Evolutionary conservation across 1,139 yeast genomes (phyloP).

Genomic region (Debaryomycetaceae sp.): DNA sequence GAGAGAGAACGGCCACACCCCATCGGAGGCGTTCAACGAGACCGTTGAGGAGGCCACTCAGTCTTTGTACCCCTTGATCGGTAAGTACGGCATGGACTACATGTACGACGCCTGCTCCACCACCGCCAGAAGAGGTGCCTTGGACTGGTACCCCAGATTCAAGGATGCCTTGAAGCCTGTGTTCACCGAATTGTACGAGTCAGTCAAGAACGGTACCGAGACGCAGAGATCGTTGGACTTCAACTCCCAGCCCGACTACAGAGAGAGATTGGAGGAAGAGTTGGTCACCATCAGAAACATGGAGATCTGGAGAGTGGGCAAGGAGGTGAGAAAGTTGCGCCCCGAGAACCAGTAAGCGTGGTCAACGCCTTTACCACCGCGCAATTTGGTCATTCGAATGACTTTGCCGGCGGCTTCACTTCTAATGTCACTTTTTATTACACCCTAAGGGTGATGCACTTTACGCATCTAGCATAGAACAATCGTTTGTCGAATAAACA

Average conservation of each 20-base stretch:
- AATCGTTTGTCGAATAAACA: slow-evolving; percentile 44
- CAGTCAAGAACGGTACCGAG: slow-evolving; percentile 94
- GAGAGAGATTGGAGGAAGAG: slow-evolving; percentile 93
- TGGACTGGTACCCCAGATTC: slow-evolving; percentile 99
- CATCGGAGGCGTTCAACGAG: slow-evolving; percentile 99
- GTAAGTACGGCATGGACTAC: slow-evolving; percentile 99
- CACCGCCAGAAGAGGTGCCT: slow-evolving; percentile 99
- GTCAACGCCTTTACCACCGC: slow-evolving; percentile 4
- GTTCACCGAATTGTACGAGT: slow-evolving; percentile 90
- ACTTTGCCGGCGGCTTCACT: slow-evolving; percentile 14
- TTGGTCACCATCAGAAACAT: slow-evolving; percentile 87
- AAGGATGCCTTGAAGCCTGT: slow-evolving; percentile 99
- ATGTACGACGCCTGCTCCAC: slow-evolving; percentile 99
- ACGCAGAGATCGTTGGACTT: slow-evolving; percentile 97
- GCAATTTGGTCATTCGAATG: slow-evolving; percentile 30
- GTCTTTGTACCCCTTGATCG: slow-evolving; percentile 97
- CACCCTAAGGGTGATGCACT: background rate
- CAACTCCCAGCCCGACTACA: slow-evolving; percentile 97
- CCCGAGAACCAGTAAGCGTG: slow-evolving; percentile 86
- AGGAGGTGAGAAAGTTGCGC: slow-evolving; percentile 98
- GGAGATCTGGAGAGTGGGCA: slow-evolving; percentile 99
- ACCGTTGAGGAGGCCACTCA: slow-evolving; percentile 99
- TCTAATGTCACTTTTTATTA: background rate
- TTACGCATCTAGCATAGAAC: slow-evolving; percentile 19
- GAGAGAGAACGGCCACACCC: slow-evolving; percentile 99